phyloP scores from a whole-genome alignment of 768 basidiomycete genomes.

The Amanita rimosa region DNA sequence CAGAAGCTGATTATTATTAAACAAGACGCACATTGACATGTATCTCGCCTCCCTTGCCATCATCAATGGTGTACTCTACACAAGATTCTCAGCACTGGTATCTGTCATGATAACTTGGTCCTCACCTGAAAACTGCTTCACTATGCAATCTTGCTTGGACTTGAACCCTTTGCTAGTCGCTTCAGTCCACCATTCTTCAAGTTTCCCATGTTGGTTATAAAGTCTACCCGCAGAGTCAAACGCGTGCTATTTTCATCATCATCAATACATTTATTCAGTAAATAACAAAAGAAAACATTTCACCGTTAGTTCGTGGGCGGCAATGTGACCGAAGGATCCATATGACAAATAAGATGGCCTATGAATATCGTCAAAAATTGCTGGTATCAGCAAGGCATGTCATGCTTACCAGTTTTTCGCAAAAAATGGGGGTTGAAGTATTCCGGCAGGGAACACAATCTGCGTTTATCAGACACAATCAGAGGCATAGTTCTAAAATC shows the following conservation, averaged over 20 bases:
- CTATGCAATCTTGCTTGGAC: constrained; percentile 75
- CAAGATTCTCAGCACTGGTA: constrained; percentile 6
- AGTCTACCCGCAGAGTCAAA: constrained; percentile 85
- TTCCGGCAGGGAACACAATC: constrained; percentile 96
- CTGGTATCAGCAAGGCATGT: neutral
- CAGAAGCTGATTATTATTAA: neutral
- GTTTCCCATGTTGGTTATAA: constrained; percentile 83
- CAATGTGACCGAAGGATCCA: constrained; percentile 87
- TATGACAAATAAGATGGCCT: constrained; percentile 89
- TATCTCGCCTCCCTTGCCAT: constrained; percentile 74
- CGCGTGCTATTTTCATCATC: constrained; percentile 46
- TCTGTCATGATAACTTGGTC: neutral
- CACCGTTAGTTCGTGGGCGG: constrained; percentile 86
- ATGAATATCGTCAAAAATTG: constrained; percentile 7
- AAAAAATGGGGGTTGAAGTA: constrained; percentile 90
- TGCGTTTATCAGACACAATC: constrained; percentile 14
- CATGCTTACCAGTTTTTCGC: constrained; percentile 44
- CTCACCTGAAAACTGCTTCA: constrained; percentile 82
- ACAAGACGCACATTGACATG: constrained; percentile 64
- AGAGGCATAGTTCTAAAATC: constrained; percentile 2
- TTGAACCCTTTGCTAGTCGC: constrained; percentile 77
- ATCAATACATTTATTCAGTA: neutral
- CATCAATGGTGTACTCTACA: constrained; percentile 61
- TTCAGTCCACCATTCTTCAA: constrained; percentile 92
- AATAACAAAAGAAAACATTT: constrained; percentile 12